A percentile compares a stretch with the other conserved stretches of the same genome.
Conservation (phyloP, 352 stramenopile species). For the Phytophthora foliorum region DNA sequence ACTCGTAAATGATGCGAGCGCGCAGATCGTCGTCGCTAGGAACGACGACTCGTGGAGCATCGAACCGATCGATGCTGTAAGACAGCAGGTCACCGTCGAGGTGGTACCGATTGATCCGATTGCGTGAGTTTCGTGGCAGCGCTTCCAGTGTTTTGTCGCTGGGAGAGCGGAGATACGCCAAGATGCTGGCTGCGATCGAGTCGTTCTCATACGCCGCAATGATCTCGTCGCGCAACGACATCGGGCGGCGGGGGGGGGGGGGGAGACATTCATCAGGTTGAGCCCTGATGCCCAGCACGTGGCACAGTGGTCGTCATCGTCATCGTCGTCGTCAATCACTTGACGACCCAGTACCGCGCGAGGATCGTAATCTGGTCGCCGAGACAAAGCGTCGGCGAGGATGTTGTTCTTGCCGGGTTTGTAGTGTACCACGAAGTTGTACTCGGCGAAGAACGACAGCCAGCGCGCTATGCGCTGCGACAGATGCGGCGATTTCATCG, state of each 20-base stretch:
- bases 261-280: too few relatives aligned
- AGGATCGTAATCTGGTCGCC: background rate
- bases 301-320: background rate
- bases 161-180: too few relatives aligned
- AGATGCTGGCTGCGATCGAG: too few relatives aligned
- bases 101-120: too few relatives aligned
- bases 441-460: conserved; percentile 3
- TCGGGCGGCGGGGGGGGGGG: too few relatives aligned
- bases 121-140: too few relatives aligned
- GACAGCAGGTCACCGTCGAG: background rate
- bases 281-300: too few relatives aligned
- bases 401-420: background rate
- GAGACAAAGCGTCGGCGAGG: background rate
- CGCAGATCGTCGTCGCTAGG: background rate
- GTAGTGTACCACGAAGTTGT: conserved; percentile 5
- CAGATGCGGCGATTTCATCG: background rate
- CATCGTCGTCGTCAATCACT: background rate
- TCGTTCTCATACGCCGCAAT: too few relatives aligned
- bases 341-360: too few relatives aligned
- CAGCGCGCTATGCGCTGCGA: conserved; percentile 1
- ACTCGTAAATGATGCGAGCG: background rate
- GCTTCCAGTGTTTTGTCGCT: too few relatives aligned
- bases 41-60: background rate
- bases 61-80: background rate
- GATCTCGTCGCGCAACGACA: too few relatives aligned